Evolutionary conservation across 257 asterid species (phyloP), one percentile per base, ranked within the genome.

Genomic region (Dorcoceras hygrometricum): DNA sequence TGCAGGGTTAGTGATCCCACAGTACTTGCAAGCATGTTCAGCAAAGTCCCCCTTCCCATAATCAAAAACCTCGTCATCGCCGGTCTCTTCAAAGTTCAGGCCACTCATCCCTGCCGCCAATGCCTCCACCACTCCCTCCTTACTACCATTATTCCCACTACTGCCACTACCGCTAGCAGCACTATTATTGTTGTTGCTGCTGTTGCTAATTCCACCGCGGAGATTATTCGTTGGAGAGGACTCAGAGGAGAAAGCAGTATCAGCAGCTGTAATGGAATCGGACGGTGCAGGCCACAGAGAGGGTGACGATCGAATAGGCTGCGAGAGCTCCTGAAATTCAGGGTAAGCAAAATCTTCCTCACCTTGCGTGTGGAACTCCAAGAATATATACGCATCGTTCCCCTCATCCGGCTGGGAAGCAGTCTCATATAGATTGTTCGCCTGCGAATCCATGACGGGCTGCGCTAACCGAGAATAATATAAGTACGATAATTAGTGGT

Each of bases 351-450:
- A 94, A 65, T 93, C 99, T 74, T 87, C 97, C 31, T 83, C 89
- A 67, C 92, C 95, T 67, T 86, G 96, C 18, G 97, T 85, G 80
- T 87, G 88, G 94, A 94, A 90, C 75, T 94, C 97, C 26, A 94
- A 76, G 28, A 94, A 94, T 4, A 96, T 88, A 80, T 88, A 94
- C 7, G 95, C 97, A 63, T 94, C 96, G 85, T 76, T 85, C 59
- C 95, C 95, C 10, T 91, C 85, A 79, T 90, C 99, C 53, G 99
- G 99, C 84, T 90, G 96, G 61, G 97, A 94, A 75, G 96, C 92
- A 70, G 96, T 90, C 28, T 90, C 97, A 72, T 80, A 94, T n/a
- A 94, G 80, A 85, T 81, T 83, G 76, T 69, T 88, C 69, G 83
- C 75, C 86, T 80, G 96, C 46, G 95, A 80, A 83, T 94, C 92